phyloP scores from a whole-genome alignment of 345 rosid genomes.

The Balakata baccata region DNA sequence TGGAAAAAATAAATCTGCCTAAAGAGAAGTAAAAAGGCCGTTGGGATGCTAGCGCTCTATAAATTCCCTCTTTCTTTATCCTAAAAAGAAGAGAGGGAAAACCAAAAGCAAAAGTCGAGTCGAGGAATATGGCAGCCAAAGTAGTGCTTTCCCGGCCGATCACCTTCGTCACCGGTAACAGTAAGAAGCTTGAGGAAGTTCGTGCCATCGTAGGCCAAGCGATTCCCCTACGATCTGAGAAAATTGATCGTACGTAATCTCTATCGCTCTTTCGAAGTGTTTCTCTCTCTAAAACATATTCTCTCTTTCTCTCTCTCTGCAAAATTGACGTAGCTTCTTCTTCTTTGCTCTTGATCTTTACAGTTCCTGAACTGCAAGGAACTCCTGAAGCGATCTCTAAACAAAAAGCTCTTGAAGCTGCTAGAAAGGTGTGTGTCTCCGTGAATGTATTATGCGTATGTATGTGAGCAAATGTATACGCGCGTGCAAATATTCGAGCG shows the following conservation, averaged over 20 bases:
- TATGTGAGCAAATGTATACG: not conserved
- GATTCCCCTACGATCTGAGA: slow-evolving; percentile 78
- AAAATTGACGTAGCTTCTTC: not conserved
- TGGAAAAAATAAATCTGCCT: too few species aligned
- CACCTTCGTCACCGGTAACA: slow-evolving; percentile 91
- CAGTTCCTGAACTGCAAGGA: slow-evolving; percentile 94
- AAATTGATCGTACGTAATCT: slow-evolving; percentile 61
- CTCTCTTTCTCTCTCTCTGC: not conserved
- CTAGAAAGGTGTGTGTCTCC: slow-evolving; percentile 45
- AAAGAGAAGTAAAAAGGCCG: too few species aligned
- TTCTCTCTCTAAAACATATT: not conserved
- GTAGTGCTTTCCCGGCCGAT: slow-evolving; percentile 60
- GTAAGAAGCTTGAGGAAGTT: slow-evolving; percentile 94
- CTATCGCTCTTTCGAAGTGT: not conserved
- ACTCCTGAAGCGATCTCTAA: slow-evolving; percentile 86
- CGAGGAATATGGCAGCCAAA: slow-evolving; percentile 39
- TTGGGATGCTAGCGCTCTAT: not conserved
- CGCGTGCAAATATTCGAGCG: not conserved
- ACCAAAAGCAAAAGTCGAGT: slow-evolving; percentile 34
- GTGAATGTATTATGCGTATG: too few species aligned
- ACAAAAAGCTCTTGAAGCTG: slow-evolving; percentile 92
- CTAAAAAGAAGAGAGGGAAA: not conserved
- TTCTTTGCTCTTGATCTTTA: not conserved
- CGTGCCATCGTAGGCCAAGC: slow-evolving; percentile 76
- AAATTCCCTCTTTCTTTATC: not conserved